These are phyloP conservation scores for Tuber melanosporum DNA, from an alignment of 495 filamentous ascomycete genomes.

Conservation along the genomic window DNA sequence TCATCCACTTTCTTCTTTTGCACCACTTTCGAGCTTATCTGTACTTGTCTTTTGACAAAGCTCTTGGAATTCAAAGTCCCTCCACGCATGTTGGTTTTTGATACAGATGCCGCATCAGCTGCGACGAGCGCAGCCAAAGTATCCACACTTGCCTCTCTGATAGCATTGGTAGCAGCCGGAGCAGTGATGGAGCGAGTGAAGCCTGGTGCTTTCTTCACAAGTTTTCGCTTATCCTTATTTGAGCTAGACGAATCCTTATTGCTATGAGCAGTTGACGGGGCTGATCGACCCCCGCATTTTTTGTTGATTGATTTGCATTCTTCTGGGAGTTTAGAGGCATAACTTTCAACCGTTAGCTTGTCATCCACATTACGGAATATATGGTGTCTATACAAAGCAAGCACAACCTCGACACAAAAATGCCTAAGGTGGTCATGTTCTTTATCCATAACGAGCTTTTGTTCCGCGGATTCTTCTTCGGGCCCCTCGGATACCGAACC, in stretches of 20 bases:
- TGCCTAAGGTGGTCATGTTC: conserved; percentile 58
- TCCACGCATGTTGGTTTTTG: conserved; percentile 42
- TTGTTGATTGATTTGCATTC: conserved; percentile 71
- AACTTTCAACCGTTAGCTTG: conserved; percentile 49
- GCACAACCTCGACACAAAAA: conserved; percentile 88
- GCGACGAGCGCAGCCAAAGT: conserved; percentile 25
- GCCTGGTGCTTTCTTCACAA: conserved; percentile 43
- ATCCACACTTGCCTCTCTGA: conserved; percentile 18
- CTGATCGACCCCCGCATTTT: conserved; percentile 71
- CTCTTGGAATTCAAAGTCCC: conserved; percentile 56
- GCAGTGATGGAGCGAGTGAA: conserved; percentile 33
- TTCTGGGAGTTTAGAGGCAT: conserved; percentile 73
- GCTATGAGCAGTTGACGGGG: conserved; percentile 47
- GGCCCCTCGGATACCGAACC: conserved; percentile 52
- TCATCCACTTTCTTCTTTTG: conserved; percentile 71
- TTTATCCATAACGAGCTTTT: conserved; percentile 38
- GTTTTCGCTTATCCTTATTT: conserved; percentile 50
- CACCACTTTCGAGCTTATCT: conserved; percentile 61
- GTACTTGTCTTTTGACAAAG: conserved; percentile 61
- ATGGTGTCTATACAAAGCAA: conserved; percentile 65
- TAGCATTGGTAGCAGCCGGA: conserved; percentile 34
- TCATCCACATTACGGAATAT: conserved; percentile 19
- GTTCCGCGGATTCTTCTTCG: conserved; percentile 47
- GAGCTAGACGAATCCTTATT: conserved; percentile 66
- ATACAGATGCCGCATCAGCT: conserved; percentile 22